Conservation (phyloP, 2,329 filamentous ascomycete species). For the Aspergillus sp. region DNA sequence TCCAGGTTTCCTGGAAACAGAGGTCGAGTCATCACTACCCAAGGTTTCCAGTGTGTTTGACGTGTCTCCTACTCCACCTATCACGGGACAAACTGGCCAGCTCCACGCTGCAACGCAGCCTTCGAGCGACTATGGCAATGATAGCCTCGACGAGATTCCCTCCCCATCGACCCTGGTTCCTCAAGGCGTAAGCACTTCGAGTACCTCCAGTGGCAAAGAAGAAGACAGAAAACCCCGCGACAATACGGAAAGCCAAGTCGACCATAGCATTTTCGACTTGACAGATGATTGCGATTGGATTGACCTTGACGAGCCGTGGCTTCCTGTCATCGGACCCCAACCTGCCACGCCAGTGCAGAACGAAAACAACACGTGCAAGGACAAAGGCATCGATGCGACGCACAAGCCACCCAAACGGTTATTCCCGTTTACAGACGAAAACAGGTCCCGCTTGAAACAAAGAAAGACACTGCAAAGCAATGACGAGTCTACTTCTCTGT, state of each 20-base stretch:
- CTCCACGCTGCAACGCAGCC: slow-evolving; percentile 1
- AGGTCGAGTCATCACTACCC: background rate
- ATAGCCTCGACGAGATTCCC: slow-evolving; percentile 30
- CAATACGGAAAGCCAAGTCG: background rate
- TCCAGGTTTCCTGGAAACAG: background rate
- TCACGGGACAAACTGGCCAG: too few species aligned
- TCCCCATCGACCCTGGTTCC: slow-evolving; percentile 26
- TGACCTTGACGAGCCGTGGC: slow-evolving; percentile 11
- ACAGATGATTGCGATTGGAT: slow-evolving; percentile 19
- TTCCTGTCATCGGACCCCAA: background rate
- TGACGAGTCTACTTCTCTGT: background rate
- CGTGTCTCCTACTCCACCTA: too few species aligned
- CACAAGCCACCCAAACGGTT: background rate
- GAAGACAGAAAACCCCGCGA: slow-evolving; percentile 1
- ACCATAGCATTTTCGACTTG: slow-evolving; percentile 7
- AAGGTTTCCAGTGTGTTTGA: background rate
- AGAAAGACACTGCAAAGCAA: background rate
- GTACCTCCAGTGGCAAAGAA: background rate
- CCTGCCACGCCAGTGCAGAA: slow-evolving; percentile 2
- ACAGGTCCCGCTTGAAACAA: background rate
- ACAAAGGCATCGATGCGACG: too few species aligned
- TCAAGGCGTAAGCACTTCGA: background rate
- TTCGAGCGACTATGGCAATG: slow-evolving; percentile 28
- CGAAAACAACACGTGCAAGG: too few species aligned
- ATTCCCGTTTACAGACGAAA: background rate